These are phyloP conservation scores for Carex arenaria DNA, from an alignment of 202 grass and related monocot species.

Conservation along the genomic window DNA sequence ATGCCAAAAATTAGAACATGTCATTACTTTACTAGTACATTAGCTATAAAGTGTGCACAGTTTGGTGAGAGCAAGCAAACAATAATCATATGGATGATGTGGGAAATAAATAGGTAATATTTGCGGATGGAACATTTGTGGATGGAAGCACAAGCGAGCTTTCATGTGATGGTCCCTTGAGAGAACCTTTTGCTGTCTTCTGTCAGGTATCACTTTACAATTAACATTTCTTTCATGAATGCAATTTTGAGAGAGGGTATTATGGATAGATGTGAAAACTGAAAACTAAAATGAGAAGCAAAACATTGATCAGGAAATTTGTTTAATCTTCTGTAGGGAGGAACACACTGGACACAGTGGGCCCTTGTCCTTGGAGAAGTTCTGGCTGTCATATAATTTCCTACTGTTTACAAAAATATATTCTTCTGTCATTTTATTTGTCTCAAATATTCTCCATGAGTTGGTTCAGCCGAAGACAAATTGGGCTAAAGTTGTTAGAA, in stretches of 20 bases:
- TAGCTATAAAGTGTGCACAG: not conserved
- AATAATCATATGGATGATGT: not conserved
- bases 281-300: not conserved
- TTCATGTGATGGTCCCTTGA: constrained; percentile 91
- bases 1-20: not conserved
- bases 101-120: constrained; percentile 67
- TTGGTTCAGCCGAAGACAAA: not conserved
- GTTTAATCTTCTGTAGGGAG: constrained; percentile 38
- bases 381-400: constrained; percentile 48
- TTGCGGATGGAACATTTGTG: constrained; percentile 87
- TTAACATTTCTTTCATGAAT: not conserved
- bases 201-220: constrained; percentile 57
- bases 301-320: not conserved
- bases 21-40: not conserved
- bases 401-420: not conserved
- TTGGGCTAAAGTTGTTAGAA: not conserved
- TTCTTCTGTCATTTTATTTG: not conserved
- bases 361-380: constrained; percentile 76
- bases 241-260: not conserved
- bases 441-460: not conserved
- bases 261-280: not conserved
- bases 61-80: not conserved
- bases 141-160: constrained; percentile 96
- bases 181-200: constrained; percentile 83
- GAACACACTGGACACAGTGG: constrained; percentile 88